These are phyloP conservation scores for Vitis riparia DNA, from an alignment of 164 flowering plant genomes.

Conservation along the genomic window DNA sequence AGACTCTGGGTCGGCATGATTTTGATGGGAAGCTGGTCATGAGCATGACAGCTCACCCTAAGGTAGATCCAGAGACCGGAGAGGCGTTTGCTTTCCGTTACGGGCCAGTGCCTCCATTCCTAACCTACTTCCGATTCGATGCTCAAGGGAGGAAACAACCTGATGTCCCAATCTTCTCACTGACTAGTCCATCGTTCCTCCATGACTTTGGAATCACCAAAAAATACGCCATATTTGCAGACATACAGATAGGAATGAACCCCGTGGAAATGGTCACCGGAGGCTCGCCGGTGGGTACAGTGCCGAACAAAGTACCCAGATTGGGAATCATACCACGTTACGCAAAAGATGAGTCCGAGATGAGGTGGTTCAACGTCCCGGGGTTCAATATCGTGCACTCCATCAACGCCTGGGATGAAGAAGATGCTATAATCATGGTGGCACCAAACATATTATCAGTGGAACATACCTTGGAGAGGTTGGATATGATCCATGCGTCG, in stretches of 20 bases:
- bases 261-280: constrained; percentile 46
- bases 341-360: constrained; percentile 56
- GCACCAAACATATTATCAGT: constrained; percentile 62
- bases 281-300: constrained; percentile 49
- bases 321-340: constrained; percentile 72
- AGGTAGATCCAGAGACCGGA: constrained; percentile 54
- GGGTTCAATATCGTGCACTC: constrained; percentile 71
- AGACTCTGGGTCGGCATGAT: constrained; percentile 62
- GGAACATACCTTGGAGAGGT: constrained; percentile 58
- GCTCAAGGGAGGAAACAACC: constrained; percentile 42
- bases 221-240: constrained; percentile 57
- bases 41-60: constrained; percentile 95
- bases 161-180: constrained; percentile 67
- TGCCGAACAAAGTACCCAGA: constrained; percentile 47
- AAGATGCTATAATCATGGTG: constrained; percentile 51
- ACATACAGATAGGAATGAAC: constrained; percentile 63
- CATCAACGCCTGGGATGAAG: constrained; percentile 88
- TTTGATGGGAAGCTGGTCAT: constrained; percentile 44
- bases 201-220: constrained; percentile 84
- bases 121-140: constrained; percentile 55
- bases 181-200: constrained; percentile 49
- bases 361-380: constrained; percentile 77
- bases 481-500: constrained; percentile 55
- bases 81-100: constrained; percentile 74
- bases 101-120: constrained; percentile 62